A percentile compares a stretch with the other conserved stretches of the same genome.
These are phyloP conservation scores for Pythium scleroteichum DNA, from an alignment of 352 stramenopile species.

Conservation along the genomic window DNA sequence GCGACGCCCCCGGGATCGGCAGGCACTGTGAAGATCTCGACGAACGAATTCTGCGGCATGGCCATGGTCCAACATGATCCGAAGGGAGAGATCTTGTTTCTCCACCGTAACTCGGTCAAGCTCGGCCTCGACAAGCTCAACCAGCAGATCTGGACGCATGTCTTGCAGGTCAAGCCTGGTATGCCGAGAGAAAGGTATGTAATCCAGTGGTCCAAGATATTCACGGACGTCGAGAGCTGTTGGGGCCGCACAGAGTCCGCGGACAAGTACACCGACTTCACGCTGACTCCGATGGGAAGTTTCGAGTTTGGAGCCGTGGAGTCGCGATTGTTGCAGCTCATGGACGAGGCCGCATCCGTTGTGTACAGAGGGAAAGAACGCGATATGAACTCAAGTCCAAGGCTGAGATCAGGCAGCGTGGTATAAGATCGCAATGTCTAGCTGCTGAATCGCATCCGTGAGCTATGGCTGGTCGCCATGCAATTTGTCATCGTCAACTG, in stretches of 20 bases:
- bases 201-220: conserved; percentile 22
- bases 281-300: background rate
- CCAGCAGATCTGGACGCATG: background rate
- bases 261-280: conserved; percentile 2
- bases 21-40: conserved; percentile 5
- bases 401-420: too few relatives aligned
- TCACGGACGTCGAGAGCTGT: conserved; percentile 25
- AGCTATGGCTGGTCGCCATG: too few relatives aligned
- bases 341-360: background rate
- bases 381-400: too few relatives aligned
- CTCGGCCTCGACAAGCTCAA: background rate
- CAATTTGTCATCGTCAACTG: too few relatives aligned
- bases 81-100: conserved; percentile 27
- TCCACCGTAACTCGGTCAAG: conserved; percentile 33
- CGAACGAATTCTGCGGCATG: conserved; percentile 53
- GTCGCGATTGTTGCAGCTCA: conserved; percentile 4
- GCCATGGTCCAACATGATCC: conserved; percentile 43
- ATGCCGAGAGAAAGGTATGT: conserved; percentile 1
- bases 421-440: too few relatives aligned
- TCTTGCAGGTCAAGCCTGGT: background rate
- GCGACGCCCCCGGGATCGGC: conserved; percentile 17
- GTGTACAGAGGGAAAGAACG: conserved; percentile 7
- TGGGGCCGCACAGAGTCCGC: conserved; percentile 1
- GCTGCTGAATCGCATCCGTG: too few relatives aligned
- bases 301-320: conserved; percentile 7